Evolutionary conservation across 768 basidiomycete species (phyloP).

Genomic region (Hygrophorus pudorinus): DNA sequence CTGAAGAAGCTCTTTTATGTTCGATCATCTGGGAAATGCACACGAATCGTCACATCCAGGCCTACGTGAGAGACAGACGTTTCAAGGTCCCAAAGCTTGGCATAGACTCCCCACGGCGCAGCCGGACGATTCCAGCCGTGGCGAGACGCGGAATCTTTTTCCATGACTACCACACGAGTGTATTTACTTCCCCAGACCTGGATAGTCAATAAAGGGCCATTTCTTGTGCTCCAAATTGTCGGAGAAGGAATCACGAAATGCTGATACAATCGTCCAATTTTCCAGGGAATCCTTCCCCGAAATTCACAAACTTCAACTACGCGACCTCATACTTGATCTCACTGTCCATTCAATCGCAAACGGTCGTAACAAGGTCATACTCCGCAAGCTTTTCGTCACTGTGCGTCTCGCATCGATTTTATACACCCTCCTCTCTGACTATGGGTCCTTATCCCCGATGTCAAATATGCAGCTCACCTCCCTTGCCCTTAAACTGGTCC

Average conservation of each 20-base stretch:
- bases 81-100: no score
- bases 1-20: no score
- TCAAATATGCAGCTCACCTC: conserved; percentile 41
- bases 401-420: conserved; percentile 33
- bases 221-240: neutral
- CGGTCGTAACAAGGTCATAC: conserved; percentile 56
- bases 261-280: neutral
- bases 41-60: no score
- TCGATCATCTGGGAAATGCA: no score
- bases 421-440: conserved; percentile 4
- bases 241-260: neutral
- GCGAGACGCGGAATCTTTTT: no score
- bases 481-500: conserved; percentile 61
- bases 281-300: conserved; percentile 66
- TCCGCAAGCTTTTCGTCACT: conserved; percentile 82
- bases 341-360: conserved; percentile 55
- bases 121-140: no score
- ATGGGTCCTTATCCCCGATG: conserved; percentile 1
- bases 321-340: conserved; percentile 59
- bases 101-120: no score
- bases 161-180: no score
- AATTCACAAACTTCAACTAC: conserved; percentile 47
- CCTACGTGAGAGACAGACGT: no score
- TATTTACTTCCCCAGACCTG: neutral
- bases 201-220: neutral